phyloP scores from a whole-genome alignment of 495 filamentous ascomycete genomes.

The Amniculicola lignicola region DNA sequence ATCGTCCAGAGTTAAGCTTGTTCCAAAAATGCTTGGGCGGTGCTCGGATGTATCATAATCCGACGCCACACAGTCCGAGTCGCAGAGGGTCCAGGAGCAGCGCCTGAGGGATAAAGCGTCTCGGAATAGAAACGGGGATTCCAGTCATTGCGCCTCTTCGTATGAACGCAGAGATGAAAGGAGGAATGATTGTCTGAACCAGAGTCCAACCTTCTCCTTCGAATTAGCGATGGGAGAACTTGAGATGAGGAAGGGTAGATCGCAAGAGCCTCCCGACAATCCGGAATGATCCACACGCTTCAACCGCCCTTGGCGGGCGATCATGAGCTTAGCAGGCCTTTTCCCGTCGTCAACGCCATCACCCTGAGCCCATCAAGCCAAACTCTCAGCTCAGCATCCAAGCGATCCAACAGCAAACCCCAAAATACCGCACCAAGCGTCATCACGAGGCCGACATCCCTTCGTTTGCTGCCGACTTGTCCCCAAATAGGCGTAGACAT shows the following conservation, averaged over 20 bases:
- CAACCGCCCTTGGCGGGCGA: not conserved
- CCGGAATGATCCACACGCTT: not conserved
- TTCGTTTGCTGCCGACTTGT: too few species aligned
- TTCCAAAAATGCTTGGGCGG: constrained; percentile 21
- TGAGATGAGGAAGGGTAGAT: too few species aligned
- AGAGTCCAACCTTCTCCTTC: too few species aligned
- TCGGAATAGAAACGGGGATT: constrained; percentile 8
- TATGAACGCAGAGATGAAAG: too few species aligned
- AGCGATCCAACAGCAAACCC: too few species aligned
- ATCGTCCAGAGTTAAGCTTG: constrained; percentile 31
- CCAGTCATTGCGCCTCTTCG: too few species aligned
- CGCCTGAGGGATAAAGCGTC: constrained; percentile 9
- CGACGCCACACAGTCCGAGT: constrained; percentile 32
- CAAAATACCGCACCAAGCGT: too few species aligned
- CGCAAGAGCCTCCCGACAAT: not conserved
- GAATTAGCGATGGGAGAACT: too few species aligned
- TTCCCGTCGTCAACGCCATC: not conserved
- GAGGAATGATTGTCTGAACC: too few species aligned
- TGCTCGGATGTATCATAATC: constrained; percentile 31
- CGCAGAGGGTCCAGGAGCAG: constrained; percentile 12
- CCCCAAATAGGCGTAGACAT: too few species aligned
- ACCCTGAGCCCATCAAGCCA: not conserved
- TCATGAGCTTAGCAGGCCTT: not conserved
- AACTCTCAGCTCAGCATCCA: too few species aligned
- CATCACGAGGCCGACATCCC: too few species aligned